A percentile compares a stretch with the other conserved stretches of the same genome.
These are phyloP conservation scores for Metarhizium brunneum DNA, from an alignment of 2,329 filamentous ascomycete genomes.

Conservation along the genomic window DNA sequence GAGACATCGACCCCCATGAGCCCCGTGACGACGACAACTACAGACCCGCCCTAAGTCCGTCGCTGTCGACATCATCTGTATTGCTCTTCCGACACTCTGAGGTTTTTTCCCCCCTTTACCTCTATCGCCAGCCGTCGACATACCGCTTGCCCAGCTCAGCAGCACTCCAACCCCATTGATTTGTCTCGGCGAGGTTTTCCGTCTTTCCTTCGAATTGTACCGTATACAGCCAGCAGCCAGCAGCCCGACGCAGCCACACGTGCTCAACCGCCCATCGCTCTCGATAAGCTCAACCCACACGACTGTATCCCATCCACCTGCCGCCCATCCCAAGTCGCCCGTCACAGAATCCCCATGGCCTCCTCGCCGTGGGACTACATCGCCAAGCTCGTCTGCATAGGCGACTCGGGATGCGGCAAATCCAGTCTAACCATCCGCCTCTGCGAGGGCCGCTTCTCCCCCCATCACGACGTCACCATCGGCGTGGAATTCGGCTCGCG, in stretches of 20 bases:
- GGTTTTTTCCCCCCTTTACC: neutral
- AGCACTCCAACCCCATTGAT: neutral
- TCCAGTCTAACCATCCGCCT: slow-evolving; percentile 89
- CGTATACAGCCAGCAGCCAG: no score
- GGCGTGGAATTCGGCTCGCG: slow-evolving; percentile 93
- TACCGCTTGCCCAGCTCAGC: neutral
- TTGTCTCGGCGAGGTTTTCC: no score
- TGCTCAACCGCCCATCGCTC: neutral
- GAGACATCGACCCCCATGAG: no score
- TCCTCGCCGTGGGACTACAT: slow-evolving; percentile 91
- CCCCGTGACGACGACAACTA: neutral
- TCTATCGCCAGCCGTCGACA: neutral
- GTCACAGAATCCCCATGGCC: slow-evolving; percentile 33
- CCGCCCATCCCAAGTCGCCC: no score
- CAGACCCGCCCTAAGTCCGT: neutral
- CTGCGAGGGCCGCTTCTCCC: slow-evolving; percentile 90
- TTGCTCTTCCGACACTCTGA: neutral
- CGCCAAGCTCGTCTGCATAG: slow-evolving; percentile 95
- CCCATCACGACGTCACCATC: slow-evolving; percentile 94
- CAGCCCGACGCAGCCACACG: neutral
- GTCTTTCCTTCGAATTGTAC: no score
- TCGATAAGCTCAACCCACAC: no score
- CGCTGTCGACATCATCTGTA: neutral
- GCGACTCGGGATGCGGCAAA: slow-evolving; percentile 94
- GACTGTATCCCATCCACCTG: no score